Evolutionary conservation across 768 basidiomycete species (phyloP), one percentile per base, ranked within the genome.

Genomic region (Saitozyma sp.): DNA sequence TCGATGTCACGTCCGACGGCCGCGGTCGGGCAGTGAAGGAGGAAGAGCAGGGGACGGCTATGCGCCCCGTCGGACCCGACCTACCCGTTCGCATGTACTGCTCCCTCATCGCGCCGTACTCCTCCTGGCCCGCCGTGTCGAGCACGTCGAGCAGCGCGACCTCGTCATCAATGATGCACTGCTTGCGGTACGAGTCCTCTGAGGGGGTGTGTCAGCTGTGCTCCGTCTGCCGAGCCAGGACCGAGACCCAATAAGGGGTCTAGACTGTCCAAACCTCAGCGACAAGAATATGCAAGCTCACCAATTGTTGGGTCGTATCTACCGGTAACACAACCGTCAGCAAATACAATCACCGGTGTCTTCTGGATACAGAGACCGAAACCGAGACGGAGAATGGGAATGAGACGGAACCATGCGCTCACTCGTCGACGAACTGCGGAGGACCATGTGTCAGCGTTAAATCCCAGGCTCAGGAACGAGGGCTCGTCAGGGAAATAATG

Each of bases 101-200:
- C 77, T 98, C 95, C 52, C 95, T 88, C 95, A 98, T 97, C 20
- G 95, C 95, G 61, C 91, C 91, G 74, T 97, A 98, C 84, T 98
- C 95, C 80, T 98, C 95, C 80, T 97, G 94, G 42, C 94, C 94
- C 57, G 94, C 94, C 14, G 94, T 97, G 82, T 96, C 94, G 65
- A 98, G 86, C 57, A 98, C 94, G 77, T 98, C 94, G 61, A 96
- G 86, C 54, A 96, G 84, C 17, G 93, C 93, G n/a, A 96, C 91
- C 80, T 97, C 92, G n/a, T 95, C 94, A 80, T 98, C 94, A 68
- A 98, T 92, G 41, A 95, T 88, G 66, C 92, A 94, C 77, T 96
- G 93, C 79, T 96, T 98, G 68, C 95, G 85, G 82, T 97, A 98
- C 50, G 93, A 96, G 78, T 98, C 93, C 92, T 80, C 76, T 75